Evolutionary conservation across 2,329 filamentous ascomycete genomes (phyloP).

Genomic region (Fusarium nurragi): DNA sequence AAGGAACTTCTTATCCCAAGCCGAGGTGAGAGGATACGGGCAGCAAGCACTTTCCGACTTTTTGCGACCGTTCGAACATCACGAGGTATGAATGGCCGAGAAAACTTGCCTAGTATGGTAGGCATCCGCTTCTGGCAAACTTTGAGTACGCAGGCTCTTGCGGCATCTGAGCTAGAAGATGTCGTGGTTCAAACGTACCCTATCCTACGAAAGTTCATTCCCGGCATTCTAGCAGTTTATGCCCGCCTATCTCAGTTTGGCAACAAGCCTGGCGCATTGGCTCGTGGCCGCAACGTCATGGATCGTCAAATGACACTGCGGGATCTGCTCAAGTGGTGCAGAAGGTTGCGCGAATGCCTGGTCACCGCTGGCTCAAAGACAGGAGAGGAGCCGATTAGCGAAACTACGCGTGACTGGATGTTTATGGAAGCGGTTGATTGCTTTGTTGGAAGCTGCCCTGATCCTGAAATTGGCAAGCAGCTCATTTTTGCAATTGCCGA

Average conservation of each 20-base stretch:
- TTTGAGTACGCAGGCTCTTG: slow-evolving; percentile 74
- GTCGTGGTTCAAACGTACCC: slow-evolving; percentile 79
- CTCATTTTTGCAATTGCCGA: slow-evolving; percentile 80
- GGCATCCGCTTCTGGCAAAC: slow-evolving; percentile 87
- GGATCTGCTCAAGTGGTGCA: slow-evolving; percentile 93
- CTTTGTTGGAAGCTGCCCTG: slow-evolving; percentile 83
- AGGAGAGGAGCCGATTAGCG: slow-evolving; percentile 75
- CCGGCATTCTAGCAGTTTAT: slow-evolving; percentile 69
- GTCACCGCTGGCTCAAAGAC: slow-evolving; percentile 68
- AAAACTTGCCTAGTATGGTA: slow-evolving; percentile 77
- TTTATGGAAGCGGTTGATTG: slow-evolving; percentile 95
- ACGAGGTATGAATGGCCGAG: slow-evolving; percentile 71
- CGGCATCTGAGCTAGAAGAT: slow-evolving; percentile 74
- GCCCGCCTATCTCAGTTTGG: slow-evolving; percentile 62
- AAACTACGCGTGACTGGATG: slow-evolving; percentile 79
- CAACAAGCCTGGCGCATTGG: slow-evolving; percentile 53
- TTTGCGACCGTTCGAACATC: slow-evolving; percentile 90
- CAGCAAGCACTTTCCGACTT: slow-evolving; percentile 85
- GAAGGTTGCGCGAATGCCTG: slow-evolving; percentile 75
- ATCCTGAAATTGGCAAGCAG: slow-evolving; percentile 65
- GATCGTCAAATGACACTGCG: slow-evolving; percentile 71
- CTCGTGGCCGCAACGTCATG: slow-evolving; percentile 55
- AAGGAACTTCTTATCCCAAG: slow-evolving; percentile 91
- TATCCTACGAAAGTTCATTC: slow-evolving; percentile 69
- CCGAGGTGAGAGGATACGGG: slow-evolving; percentile 84